These are phyloP conservation scores for Aspergillus biplanus DNA, from an alignment of 495 filamentous ascomycete genomes.

Conservation along the genomic window DNA sequence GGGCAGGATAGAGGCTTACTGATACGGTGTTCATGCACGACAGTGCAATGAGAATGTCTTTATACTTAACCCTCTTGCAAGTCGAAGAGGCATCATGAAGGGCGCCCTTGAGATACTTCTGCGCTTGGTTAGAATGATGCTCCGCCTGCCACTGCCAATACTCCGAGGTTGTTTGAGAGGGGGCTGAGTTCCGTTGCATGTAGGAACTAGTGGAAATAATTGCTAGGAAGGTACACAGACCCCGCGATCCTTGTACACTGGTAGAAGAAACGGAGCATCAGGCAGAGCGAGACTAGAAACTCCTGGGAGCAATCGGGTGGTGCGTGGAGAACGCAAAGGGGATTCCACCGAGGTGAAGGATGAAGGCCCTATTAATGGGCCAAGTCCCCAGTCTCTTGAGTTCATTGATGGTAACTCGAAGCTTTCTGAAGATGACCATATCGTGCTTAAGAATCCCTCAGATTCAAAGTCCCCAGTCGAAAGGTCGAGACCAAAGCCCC, in stretches of 20 bases:
- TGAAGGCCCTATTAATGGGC: background rate
- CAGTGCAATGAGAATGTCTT: slow-evolving; percentile 34
- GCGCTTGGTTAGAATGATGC: slow-evolving; percentile 18
- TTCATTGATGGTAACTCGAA: background rate
- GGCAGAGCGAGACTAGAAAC: slow-evolving; percentile 19
- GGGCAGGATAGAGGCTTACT: slow-evolving; percentile 6
- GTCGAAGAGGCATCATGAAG: slow-evolving; percentile 25
- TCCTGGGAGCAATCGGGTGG: slow-evolving; percentile 8
- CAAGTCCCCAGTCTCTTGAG: background rate
- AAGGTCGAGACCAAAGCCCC: background rate
- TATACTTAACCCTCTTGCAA: slow-evolving; percentile 32
- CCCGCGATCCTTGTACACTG: slow-evolving; percentile 11
- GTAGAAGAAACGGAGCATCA: slow-evolving; percentile 29
- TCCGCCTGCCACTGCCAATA: slow-evolving; percentile 9
- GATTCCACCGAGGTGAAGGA: background rate
- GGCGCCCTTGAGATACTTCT: slow-evolving; percentile 24
- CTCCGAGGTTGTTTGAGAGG: background rate
- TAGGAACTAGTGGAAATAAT: slow-evolving; percentile 32
- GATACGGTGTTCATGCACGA: slow-evolving; percentile 25
- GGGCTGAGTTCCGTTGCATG: slow-evolving; percentile 18
- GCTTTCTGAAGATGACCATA: background rate
- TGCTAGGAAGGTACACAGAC: slow-evolving; percentile 29
- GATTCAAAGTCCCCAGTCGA: background rate
- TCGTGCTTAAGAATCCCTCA: background rate
- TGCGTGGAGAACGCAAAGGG: slow-evolving; percentile 1